Evolutionary conservation across 345 rosid genomes (phyloP).

Genomic region (Arabidopsis arenosa): DNA sequence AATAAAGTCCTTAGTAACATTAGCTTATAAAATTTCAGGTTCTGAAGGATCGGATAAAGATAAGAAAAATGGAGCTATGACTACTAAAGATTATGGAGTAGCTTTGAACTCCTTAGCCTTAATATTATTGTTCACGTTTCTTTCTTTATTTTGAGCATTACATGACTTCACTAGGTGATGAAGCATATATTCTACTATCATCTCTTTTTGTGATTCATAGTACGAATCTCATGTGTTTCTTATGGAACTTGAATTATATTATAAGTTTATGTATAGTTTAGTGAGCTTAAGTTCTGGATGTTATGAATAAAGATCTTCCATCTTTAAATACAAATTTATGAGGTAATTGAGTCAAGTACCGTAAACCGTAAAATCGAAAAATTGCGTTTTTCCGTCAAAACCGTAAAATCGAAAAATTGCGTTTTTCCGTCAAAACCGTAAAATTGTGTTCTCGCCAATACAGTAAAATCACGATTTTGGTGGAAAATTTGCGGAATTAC

Average conservation of each 20-base stretch:
- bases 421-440: too few relatives aligned
- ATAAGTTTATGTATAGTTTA: too few relatives aligned
- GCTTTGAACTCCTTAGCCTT: conserved; percentile 17
- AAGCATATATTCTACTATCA: not conserved
- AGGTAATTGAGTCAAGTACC: too few relatives aligned
- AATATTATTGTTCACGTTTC: conserved; percentile 1
- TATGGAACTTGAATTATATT: not conserved
- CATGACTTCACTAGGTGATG: not conserved
- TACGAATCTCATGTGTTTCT: not conserved
- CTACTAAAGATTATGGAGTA: conserved; percentile 4
- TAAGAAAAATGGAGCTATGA: conserved; percentile 28
- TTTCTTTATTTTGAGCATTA: conserved; percentile 17
- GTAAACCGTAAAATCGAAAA: too few relatives aligned
- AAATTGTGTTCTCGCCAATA: too few relatives aligned
- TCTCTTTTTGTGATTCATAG: conserved; percentile 5
- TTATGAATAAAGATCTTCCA: not conserved
- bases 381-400: too few relatives aligned
- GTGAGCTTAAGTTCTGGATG: not conserved
- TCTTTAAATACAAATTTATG: too few relatives aligned
- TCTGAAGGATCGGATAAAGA: conserved; percentile 34
- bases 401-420: too few relatives aligned
- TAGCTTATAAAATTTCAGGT: conserved; percentile 14
- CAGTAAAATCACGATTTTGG: too few relatives aligned
- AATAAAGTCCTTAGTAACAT: not conserved
- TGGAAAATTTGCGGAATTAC: too few relatives aligned